phyloP scores from a whole-genome alignment of 2,329 filamentous ascomycete genomes.

The Fusarium armeniacum region DNA sequence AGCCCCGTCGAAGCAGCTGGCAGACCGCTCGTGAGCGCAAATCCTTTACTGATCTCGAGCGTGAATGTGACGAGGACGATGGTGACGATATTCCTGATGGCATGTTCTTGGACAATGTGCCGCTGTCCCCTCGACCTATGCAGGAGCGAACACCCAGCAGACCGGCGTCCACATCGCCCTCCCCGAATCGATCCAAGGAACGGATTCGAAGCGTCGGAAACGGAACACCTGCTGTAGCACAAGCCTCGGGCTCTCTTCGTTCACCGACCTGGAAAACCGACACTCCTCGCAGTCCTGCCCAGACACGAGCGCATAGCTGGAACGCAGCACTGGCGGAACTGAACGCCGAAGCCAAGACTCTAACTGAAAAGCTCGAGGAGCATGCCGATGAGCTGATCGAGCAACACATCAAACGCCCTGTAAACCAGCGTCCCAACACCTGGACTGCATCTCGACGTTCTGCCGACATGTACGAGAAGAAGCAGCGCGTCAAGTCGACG shows the following conservation, averaged over 20 bases:
- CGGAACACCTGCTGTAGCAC: conserved; percentile 71
- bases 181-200: conserved; percentile 67
- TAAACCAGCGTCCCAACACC: conserved; percentile 56
- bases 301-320: conserved; percentile 79
- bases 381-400: conserved; percentile 74
- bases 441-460: conserved; percentile 57
- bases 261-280: conserved; percentile 69
- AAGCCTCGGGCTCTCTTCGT: conserved; percentile 71
- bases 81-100: conserved; percentile 84
- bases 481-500: conserved; percentile 72
- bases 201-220: conserved; percentile 71
- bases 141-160: conserved; percentile 68
- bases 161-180: conserved; percentile 66
- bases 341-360: conserved; percentile 77
- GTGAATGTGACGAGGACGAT: conserved; percentile 82
- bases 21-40: conserved; percentile 76
- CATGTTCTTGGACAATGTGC: conserved; percentile 84
- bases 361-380: conserved; percentile 86
- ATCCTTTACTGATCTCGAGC: conserved; percentile 77
- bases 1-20: conserved; percentile 76
- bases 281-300: conserved; percentile 59
- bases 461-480: conserved; percentile 58
- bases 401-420: conserved; percentile 53
- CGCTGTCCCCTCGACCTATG: conserved; percentile 79
- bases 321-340: conserved; percentile 77